Evolutionary conservation across 1,284 basidiomycete species (phyloP), one percentile per base, ranked within the genome.

Genomic region (Fomitopsis palustris): DNA sequence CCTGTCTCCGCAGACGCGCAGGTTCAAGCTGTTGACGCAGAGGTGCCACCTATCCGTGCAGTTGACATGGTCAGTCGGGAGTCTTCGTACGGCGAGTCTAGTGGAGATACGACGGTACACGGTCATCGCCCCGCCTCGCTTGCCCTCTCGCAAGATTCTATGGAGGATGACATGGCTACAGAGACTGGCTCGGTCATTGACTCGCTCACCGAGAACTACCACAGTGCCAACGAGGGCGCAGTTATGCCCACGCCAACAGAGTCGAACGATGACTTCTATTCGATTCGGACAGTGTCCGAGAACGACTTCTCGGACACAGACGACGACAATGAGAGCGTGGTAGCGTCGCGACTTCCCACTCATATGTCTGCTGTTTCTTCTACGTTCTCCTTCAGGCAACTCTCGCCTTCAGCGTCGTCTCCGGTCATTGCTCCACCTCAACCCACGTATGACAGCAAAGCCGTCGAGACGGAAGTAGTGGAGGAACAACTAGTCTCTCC

Each of bases 211-310:
- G 92, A 93, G 23, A 89, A 92, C 61, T 96, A 92, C 69, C 84
- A 90, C 23, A 93, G 95, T 70, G 93, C 93, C 1, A 78, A 86
- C 55, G 87, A 89, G 71, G 92, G 88, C 60, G 81, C 89, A 42
- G 77, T 80, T 39, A 81, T 85, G 69, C 77, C 80, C 35, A 89
- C 89, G 2, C 87, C 88, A 57, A 73, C 72, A 14, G 71, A 75
- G 53, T 72, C 78, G 59, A 56, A 81, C 81, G 54, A 89, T 45
- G 88, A 92, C 67, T 91, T 91, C 80, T 87, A 90, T 67, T 91
- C 88, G 3, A 78, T 90, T 65, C 74, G 83, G 76, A 89, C 87
- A 1, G 81, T 88, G 72, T 84, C 87, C 29, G 88, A 90, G 62
- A 85, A 85, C 58, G 87, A 85, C 56, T 83, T 79, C 75, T 80